phyloP scores from a whole-genome alignment of 2,329 filamentous ascomycete genomes.

The Trichoderma pleuroti region DNA sequence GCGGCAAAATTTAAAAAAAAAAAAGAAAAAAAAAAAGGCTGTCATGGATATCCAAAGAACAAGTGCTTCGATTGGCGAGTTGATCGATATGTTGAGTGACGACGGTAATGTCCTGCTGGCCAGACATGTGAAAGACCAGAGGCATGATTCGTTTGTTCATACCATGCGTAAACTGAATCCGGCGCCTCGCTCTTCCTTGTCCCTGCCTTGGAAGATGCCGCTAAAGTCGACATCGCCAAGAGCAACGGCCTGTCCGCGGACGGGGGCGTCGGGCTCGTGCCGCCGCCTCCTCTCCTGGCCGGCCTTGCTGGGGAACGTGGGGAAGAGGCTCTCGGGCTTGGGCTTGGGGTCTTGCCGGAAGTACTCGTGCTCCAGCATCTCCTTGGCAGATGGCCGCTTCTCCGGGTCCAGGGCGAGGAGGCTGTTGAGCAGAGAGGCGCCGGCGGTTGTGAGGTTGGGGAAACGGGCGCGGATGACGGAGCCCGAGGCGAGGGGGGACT shows the following conservation, averaged over 20 bases:
- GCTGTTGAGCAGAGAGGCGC: conserved; percentile 63
- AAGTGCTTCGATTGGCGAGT: background rate
- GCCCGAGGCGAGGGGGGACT: conserved; percentile 36
- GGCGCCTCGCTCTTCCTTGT: conserved; percentile 62
- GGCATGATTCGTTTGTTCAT: conserved; percentile 21
- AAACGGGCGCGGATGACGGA: conserved; percentile 72
- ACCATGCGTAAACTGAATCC: conserved; percentile 64
- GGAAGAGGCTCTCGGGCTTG: conserved; percentile 89
- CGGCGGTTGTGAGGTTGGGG: conserved; percentile 73
- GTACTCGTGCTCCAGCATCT: conserved; percentile 77
- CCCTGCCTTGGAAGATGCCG: conserved; percentile 65
- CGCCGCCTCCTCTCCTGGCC: conserved; percentile 78
- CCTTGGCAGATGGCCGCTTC: conserved; percentile 63
- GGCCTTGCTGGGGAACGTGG: conserved; percentile 93
- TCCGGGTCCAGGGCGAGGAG: conserved; percentile 74
- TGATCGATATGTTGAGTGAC: background rate
- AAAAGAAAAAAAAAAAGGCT: background rate
- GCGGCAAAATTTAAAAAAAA: background rate
- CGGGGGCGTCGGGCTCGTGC: conserved; percentile 75
- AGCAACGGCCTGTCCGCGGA: conserved; percentile 63
- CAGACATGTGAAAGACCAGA: background rate
- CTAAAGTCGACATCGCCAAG: conserved; percentile 61
- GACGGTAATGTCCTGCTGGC: background rate
- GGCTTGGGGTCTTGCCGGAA: conserved; percentile 87
- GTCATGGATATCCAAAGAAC: background rate